Conservation (phyloP, 2,329 filamentous ascomycete genomes). For the Magnaporthiopsis rhizophila region DNA sequence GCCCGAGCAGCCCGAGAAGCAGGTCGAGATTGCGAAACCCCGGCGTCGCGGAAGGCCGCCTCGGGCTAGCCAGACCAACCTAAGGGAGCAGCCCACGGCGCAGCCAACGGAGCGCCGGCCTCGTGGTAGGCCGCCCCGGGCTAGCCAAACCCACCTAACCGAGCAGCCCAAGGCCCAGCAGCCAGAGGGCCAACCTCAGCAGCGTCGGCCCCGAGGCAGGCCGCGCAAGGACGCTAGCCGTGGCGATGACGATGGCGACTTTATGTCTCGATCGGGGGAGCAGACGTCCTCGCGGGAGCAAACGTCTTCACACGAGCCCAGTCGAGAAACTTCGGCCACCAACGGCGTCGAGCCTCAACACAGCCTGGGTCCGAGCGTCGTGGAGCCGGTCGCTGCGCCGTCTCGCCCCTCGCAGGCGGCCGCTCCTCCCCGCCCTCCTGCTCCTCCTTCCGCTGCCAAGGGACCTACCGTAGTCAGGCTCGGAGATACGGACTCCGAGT, state of each 20-base stretch:
- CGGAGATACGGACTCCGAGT: constrained; percentile 14
- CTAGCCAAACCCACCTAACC: too few species aligned
- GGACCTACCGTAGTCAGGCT: constrained; percentile 27
- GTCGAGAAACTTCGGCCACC: background rate
- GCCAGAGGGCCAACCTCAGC: background rate
- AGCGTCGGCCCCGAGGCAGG: background rate
- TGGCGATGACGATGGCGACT: background rate
- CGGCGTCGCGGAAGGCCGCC: background rate
- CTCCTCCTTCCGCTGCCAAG: background rate
- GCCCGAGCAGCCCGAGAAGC: background rate
- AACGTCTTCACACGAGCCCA: background rate
- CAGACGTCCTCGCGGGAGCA: background rate
- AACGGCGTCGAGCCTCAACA: background rate
- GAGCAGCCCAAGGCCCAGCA: background rate
- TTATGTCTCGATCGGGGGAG: background rate
- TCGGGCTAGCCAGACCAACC: background rate
- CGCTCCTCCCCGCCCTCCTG: background rate
- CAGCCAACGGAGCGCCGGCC: background rate
- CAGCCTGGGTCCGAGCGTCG: background rate
- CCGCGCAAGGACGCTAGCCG: background rate
- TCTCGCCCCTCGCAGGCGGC: background rate
- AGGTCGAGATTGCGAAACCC: background rate
- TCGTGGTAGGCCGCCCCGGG: background rate
- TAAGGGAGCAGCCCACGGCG: background rate
- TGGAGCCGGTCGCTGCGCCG: constrained; percentile 1